Evolutionary conservation across 2,329 filamentous ascomycete species (phyloP).

Genomic region (Xenoacremonium recifei): DNA sequence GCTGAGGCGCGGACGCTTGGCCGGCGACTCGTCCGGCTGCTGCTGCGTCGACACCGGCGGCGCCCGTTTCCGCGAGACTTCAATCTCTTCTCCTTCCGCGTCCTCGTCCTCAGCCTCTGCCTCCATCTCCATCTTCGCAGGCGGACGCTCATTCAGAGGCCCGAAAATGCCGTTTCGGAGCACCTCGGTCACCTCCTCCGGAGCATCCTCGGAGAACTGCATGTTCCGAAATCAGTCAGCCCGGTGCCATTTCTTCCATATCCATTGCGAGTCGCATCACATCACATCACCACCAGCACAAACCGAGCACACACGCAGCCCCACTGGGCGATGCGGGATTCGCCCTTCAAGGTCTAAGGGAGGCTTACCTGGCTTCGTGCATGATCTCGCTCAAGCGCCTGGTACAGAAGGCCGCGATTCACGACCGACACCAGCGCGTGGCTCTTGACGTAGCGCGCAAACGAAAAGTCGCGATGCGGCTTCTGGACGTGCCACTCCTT

Average conservation of each 20-base stretch:
- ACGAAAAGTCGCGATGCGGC: slow-evolving; percentile 61
- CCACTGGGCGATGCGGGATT: slow-evolving; percentile 10
- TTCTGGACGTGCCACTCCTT: slow-evolving; percentile 65
- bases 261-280: slow-evolving; percentile 8
- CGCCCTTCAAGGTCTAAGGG: slow-evolving; percentile 4
- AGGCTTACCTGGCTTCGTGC: slow-evolving; percentile 47
- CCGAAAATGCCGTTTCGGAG: slow-evolving; percentile 56
- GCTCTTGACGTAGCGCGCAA: slow-evolving; percentile 63
- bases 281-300: slow-evolving; percentile 14
- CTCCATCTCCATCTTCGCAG: slow-evolving; percentile 37
- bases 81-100: slow-evolving; percentile 36
- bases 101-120: slow-evolving; percentile 37
- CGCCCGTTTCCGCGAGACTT: slow-evolving; percentile 50
- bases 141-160: slow-evolving; percentile 47
- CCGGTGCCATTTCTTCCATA: slow-evolving; percentile 19
- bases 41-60: slow-evolving; percentile 41
- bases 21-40: slow-evolving; percentile 53
- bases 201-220: slow-evolving; percentile 50
- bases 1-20: slow-evolving; percentile 59
- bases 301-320: too few relatives aligned
- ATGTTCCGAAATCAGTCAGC: slow-evolving; percentile 26
- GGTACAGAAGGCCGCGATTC: slow-evolving; percentile 63
- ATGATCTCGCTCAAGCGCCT: slow-evolving; percentile 57
- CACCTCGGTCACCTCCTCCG: slow-evolving; percentile 46
- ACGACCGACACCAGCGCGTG: slow-evolving; percentile 63